Evolutionary conservation across 441 rosid species (phyloP).

Genomic region (Gossypium davidsonii): DNA sequence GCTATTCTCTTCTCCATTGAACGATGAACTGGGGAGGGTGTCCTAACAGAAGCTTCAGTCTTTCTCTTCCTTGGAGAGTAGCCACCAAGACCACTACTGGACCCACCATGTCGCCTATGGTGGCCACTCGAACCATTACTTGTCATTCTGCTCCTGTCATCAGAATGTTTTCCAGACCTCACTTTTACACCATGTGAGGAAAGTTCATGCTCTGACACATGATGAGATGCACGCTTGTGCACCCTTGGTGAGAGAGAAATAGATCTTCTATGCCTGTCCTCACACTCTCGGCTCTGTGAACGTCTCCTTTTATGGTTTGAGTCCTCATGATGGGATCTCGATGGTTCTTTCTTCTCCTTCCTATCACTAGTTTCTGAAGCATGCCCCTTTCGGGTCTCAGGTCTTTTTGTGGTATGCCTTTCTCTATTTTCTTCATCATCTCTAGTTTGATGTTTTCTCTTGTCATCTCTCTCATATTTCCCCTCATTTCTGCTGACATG

Average conservation of each 20-base stretch:
- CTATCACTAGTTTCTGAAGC: constrained; percentile 38
- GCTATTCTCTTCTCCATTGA: constrained; percentile 72
- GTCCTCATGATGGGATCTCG: constrained; percentile 41
- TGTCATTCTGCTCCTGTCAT: constrained; percentile 29
- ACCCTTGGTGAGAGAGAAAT: constrained; percentile 43
- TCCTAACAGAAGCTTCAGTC: constrained; percentile 52
- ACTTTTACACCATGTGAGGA: constrained; percentile 35
- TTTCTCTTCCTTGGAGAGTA: constrained; percentile 89
- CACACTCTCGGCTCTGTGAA: constrained; percentile 62
- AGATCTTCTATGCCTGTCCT: constrained; percentile 48
- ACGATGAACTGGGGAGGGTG: constrained; percentile 60
- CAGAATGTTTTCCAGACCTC: constrained; percentile 43
- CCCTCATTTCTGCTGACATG: constrained; percentile 31
- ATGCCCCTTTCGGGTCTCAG: constrained; percentile 40
- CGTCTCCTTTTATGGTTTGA: constrained; percentile 49
- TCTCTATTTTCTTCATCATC: constrained; percentile 37
- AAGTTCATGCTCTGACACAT: constrained; percentile 37
- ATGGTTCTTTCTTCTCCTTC: constrained; percentile 43
- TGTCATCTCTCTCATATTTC: constrained; percentile 40
- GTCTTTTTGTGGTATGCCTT: constrained; percentile 34
- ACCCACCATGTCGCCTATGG: constrained; percentile 41
- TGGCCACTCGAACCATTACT: constrained; percentile 50
- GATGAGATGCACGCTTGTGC: constrained; percentile 36
- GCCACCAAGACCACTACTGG: constrained; percentile 78
- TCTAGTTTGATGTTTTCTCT: constrained; percentile 41